Evolutionary conservation across 139 green algal genomes (phyloP).

Genomic region (Asterochloris sp.): DNA sequence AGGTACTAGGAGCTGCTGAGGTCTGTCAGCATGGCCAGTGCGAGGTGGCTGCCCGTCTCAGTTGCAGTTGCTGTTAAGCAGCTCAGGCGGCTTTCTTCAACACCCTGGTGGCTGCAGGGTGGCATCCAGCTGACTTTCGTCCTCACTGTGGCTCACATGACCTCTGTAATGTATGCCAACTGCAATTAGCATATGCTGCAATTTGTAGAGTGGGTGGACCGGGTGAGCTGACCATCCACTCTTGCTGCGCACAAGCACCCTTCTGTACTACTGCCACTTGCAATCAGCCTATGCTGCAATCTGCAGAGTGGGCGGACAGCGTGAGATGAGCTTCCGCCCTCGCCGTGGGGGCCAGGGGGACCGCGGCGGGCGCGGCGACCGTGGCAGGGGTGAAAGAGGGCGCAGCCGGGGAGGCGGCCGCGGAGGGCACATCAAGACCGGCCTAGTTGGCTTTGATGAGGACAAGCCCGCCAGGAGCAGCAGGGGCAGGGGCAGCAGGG

Average conservation of each 20-base stretch:
- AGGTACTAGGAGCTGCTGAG: no score
- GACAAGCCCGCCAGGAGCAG: constrained; percentile 21
- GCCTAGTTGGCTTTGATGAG: constrained; percentile 2
- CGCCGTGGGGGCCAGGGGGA: constrained; percentile 9
- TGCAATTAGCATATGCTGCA: background rate
- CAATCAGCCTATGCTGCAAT: background rate
- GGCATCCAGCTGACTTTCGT: background rate
- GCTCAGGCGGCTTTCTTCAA: no score
- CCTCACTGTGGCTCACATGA: background rate
- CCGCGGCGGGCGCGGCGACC: constrained; percentile 1
- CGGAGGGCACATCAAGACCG: background rate
- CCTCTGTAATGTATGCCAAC: background rate
- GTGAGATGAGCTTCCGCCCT: constrained; percentile 65
- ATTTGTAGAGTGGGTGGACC: constrained; percentile 44
- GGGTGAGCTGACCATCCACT: constrained; percentile 62
- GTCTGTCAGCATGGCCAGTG: no score
- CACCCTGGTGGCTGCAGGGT: no score
- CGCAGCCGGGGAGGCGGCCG: constrained; percentile 13
- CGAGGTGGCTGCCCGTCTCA: no score
- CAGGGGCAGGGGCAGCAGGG: constrained; percentile 10
- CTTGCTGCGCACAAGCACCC: constrained; percentile 7
- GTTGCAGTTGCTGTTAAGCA: no score
- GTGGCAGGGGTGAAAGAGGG: background rate
- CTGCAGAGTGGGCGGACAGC: constrained; percentile 47
- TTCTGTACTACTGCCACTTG: background rate